Evolutionary conservation across 192 early-diverging fungal species (phyloP).

Genomic region (Coemansia sp.): DNA sequence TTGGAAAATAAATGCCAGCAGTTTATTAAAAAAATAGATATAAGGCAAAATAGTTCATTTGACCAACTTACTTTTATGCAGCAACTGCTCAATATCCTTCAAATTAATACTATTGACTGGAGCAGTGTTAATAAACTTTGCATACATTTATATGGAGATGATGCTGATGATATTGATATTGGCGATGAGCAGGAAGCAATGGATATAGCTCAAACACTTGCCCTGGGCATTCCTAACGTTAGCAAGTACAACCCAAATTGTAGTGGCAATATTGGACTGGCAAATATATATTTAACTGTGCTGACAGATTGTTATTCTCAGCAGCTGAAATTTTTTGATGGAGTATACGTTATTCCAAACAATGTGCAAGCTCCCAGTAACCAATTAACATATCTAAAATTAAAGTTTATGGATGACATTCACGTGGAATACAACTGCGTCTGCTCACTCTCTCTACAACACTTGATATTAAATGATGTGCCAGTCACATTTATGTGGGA

Average conservation of each 20-base stretch:
- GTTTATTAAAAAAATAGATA: background rate
- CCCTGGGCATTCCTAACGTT: background rate
- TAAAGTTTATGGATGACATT: background rate
- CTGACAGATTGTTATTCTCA: background rate
- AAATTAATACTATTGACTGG: background rate
- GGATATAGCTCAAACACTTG: background rate
- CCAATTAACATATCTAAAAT: background rate
- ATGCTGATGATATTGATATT: background rate
- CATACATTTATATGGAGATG: background rate
- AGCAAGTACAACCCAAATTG: background rate
- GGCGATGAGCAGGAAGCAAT: background rate
- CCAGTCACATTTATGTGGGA: background rate
- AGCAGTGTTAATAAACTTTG: background rate
- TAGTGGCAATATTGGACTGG: too few species aligned
- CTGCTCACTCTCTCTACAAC: background rate
- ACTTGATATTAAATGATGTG: background rate
- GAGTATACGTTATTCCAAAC: background rate
- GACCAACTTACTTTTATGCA: background rate
- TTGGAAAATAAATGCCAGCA: background rate
- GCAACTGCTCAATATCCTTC: background rate
- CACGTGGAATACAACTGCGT: background rate
- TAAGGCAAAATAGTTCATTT: background rate
- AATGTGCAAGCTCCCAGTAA: background rate
- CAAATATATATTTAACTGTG: background rate
- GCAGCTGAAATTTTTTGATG: background rate